phyloP scores from a whole-genome alignment of 768 basidiomycete genomes.

The Russula sp. region DNA sequence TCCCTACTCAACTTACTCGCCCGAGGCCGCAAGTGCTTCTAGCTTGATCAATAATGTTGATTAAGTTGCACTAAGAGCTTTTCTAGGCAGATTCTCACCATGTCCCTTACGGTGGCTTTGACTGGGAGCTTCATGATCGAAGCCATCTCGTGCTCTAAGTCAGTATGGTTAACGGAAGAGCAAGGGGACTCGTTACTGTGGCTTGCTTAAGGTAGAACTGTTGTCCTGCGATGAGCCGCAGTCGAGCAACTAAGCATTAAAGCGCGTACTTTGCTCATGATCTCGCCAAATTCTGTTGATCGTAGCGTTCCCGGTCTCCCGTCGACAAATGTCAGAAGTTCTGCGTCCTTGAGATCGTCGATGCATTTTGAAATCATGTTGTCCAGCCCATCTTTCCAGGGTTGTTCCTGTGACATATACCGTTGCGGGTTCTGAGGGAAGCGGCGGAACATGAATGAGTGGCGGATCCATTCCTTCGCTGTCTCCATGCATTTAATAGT shows the following conservation, averaged over 20 bases:
- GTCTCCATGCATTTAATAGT: conserved; percentile 69
- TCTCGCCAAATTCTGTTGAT: conserved; percentile 76
- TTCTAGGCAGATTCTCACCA: conserved; percentile 46
- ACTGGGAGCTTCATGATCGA: conserved; percentile 58
- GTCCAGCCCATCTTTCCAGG: conserved; percentile 70
- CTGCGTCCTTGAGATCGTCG: conserved; percentile 53
- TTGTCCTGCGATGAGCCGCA: conserved; percentile 46
- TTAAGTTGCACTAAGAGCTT: not conserved
- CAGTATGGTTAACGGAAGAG: conserved; percentile 9
- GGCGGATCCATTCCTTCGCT: conserved; percentile 80
- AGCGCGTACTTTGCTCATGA: conserved; percentile 75
- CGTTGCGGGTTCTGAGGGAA: conserved; percentile 78
- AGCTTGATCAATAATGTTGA: conserved; percentile 23
- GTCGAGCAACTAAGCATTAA: not conserved
- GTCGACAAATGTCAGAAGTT: conserved; percentile 52
- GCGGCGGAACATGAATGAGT: conserved; percentile 83
- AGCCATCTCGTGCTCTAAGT: conserved; percentile 51
- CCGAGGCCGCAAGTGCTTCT: conserved; percentile 26
- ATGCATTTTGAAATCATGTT: conserved; percentile 71
- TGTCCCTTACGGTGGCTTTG: conserved; percentile 56
- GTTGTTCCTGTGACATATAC: conserved; percentile 61
- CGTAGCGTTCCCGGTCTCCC: conserved; percentile 43
- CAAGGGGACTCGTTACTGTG: conserved; percentile 14
- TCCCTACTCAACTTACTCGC: conserved; percentile 33
- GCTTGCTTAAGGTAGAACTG: conserved; percentile 14